Evolutionary conservation across 805 yeast genomes (phyloP), one percentile per base, ranked within the genome.

Genomic region (Yarrowia yakushimensis): DNA sequence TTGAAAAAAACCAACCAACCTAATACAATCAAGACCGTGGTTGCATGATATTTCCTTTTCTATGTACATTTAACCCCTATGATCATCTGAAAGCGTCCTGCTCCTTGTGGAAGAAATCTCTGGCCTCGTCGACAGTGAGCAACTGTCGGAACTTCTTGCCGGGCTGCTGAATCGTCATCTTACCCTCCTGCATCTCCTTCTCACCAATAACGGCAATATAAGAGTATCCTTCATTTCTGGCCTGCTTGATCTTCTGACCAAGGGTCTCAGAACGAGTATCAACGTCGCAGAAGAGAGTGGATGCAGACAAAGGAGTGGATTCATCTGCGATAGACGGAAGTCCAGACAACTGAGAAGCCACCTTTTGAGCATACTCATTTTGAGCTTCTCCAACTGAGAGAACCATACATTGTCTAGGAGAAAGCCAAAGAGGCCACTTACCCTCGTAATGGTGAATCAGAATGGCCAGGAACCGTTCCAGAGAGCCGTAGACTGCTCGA

Each of bases 361-460:
- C 71, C 2, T 73, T 63, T n/a, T 77, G 66, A 3, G 96, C 88
- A 60, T 81, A 81, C 10, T 75, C 80, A 9, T 74, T 71, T 69
- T 88, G 92, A 10, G 79, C 75, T 0, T 84, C 84, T 63, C 86
- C 84, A 6, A 59, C 13, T 0, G 99, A 97, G 6, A 94, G 79
- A 2, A 94, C 79, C 39, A 88, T 79, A 0, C 93, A 94, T 72
- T 94, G 99, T 65, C 96, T 80, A 7, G 98, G 97, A 66, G 87
- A 90, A 45, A 94, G 71, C 99, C 99, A 94, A 72, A 94, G 91
- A 10, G 99, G 99, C 98, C 98, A 94, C 67, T 86, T 86, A 0
- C 98, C 99, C 63, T 83, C 82, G 72, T 85, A 90, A 67, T 92
- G 96, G 72, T 94, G 98, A 60, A 94, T 84, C 65, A 94, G 77